Conservation (phyloP, 495 filamentous ascomycete genomes). For the Jackrogersella multiformis region DNA sequence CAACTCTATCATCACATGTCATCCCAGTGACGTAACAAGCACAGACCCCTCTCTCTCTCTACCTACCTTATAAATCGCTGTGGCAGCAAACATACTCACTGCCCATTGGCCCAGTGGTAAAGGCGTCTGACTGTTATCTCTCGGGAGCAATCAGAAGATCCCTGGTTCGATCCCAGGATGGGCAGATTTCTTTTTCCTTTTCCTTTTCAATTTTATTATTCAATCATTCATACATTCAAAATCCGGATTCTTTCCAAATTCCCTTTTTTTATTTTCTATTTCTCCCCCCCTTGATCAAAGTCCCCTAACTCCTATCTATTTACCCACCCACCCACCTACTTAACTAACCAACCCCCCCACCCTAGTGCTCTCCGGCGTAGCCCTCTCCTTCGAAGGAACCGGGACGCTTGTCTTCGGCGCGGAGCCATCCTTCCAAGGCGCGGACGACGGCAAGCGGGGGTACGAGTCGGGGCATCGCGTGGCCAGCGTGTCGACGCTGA, state of each 20-base stretch:
- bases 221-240: no score
- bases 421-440: slow-evolving; percentile 85
- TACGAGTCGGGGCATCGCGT: slow-evolving; percentile 70
- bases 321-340: not conserved
- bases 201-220: not conserved
- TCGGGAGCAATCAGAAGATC: slow-evolving; percentile 17
- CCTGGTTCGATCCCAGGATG: slow-evolving; percentile 23
- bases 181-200: slow-evolving; percentile 8
- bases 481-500: slow-evolving; percentile 72
- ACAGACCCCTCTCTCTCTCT: not conserved
- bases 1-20: no score
- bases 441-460: slow-evolving; percentile 80
- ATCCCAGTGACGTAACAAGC: no score
- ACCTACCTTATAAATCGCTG: not conserved
- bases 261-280: no score
- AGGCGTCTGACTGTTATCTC: slow-evolving; percentile 31
- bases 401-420: slow-evolving; percentile 83
- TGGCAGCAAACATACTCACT: not conserved
- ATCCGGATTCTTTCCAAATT: no score
- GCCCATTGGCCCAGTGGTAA: slow-evolving; percentile 22
- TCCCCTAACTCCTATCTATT: not conserved
- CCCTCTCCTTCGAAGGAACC: slow-evolving; percentile 75
- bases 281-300: not conserved
- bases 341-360: not conserved
- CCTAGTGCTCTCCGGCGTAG: slow-evolving; percentile 79